Evolutionary conservation across 495 filamentous ascomycete species (phyloP).

Genomic region (Tuber calosporum): DNA sequence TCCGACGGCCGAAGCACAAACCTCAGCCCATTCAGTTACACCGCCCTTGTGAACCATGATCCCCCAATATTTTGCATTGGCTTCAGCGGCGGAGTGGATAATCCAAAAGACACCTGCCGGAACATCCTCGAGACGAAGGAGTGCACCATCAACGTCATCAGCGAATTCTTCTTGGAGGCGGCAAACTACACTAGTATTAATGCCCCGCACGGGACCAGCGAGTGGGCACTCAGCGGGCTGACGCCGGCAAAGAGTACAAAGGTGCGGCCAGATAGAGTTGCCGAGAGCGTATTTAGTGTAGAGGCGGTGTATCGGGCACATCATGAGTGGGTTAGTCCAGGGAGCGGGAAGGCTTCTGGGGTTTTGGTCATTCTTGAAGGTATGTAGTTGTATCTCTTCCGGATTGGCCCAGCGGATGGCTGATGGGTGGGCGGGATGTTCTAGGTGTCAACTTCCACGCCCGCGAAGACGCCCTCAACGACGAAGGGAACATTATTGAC

Average conservation of each 20-base stretch:
- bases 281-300: constrained; percentile 72
- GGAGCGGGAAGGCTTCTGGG: constrained; percentile 71
- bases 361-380: constrained; percentile 77
- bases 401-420: neutral
- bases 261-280: constrained; percentile 66
- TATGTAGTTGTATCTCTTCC: neutral
- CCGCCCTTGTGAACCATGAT: constrained; percentile 76
- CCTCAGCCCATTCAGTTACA: constrained; percentile 81
- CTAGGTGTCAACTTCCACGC: constrained; percentile 67
- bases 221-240: constrained; percentile 75
- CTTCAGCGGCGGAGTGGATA: constrained; percentile 52
- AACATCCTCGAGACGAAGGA: constrained; percentile 67
- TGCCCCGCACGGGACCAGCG: constrained; percentile 66
- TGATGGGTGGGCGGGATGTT: neutral
- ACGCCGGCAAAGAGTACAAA: constrained; percentile 59
- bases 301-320: constrained; percentile 64
- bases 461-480: constrained; percentile 77
- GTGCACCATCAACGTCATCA: constrained; percentile 80
- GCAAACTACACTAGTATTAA: constrained; percentile 75
- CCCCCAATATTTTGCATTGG: constrained; percentile 85
- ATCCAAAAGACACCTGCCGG: constrained; percentile 66
- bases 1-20: constrained; percentile 53
- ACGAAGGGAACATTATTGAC: constrained; percentile 64
- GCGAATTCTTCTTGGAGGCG: constrained; percentile 77
- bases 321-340: constrained; percentile 48